These are phyloP conservation scores for Colletotrichum echinochloae DNA, from an alignment of 2,329 filamentous ascomycete species.

Conservation along the genomic window DNA sequence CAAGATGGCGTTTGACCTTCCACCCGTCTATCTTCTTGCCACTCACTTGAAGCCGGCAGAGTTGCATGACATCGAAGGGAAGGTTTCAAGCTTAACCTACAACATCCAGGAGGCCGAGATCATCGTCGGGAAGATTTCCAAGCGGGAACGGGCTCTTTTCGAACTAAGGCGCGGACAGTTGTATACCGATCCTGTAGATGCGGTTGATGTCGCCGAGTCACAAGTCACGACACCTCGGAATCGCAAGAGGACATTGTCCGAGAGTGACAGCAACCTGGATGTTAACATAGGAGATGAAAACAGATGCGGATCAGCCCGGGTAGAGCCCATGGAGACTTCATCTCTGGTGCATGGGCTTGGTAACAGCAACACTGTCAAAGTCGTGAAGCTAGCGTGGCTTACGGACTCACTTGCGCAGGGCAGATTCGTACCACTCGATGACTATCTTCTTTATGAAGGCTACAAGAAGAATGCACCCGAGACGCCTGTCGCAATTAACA, in stretches of 20 bases:
- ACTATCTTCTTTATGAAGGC: conserved; percentile 68
- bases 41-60: conserved; percentile 75
- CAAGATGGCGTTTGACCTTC: conserved; percentile 54
- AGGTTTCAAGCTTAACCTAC: conserved; percentile 75
- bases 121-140: conserved; percentile 79
- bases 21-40: conserved; percentile 79
- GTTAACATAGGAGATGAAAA: conserved; percentile 4
- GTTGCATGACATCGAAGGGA: conserved; percentile 72
- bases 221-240: neutral
- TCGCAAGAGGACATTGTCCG: conserved; percentile 35
- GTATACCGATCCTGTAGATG: conserved; percentile 62
- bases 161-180: conserved; percentile 80
- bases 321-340: neutral
- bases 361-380: conserved; percentile 53
- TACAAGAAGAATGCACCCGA: conserved; percentile 43
- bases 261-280: conserved; percentile 44
- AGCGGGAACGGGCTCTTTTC: conserved; percentile 77
- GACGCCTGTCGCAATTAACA: neutral
- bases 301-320: neutral
- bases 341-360: conserved; percentile 33
- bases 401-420: conserved; percentile 62
- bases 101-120: conserved; percentile 79
- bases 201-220: neutral
- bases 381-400: conserved; percentile 72
- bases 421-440: conserved; percentile 58